Evolutionary conservation across 2,329 filamentous ascomycete species (phyloP), one percentile per base, ranked within the genome.

Genomic region (Ophioceras dolichostomum): DNA sequence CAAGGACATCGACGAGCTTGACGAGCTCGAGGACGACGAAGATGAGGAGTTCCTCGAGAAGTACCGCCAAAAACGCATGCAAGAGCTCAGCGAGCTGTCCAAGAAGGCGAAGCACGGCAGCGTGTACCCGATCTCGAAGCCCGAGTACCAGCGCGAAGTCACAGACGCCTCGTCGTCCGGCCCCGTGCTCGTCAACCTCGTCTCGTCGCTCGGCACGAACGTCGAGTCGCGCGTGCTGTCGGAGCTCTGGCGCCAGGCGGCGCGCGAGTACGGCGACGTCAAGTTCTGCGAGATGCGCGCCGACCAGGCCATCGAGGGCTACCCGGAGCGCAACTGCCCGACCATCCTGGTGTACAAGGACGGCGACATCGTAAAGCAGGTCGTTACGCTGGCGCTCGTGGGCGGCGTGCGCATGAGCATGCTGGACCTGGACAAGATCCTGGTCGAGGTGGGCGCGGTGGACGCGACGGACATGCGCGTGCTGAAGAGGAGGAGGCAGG

Each of bases 201-300:
- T 81, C 6, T 86, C 83, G 4, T 73, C 83, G 0, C 64, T 78
- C 41, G 81, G 83, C 35, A 83, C 75, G 37, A 95, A 95, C 51
- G 71, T 81, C 24, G 88, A 96, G 60, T 94, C 87, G 4, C 73
- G 83, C 41, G 67, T 95, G 4, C 61, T 96, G 48, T 78, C 79
- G 1, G 83, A 94, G 53, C 67, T 95, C 16, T 98, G 89, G 88
- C 70, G 80, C 26, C 77, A 87, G 51, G 71, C 91, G 29, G 89
- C 91, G 1, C 63, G 61, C 41, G 86, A 89, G 51, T 98, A 87
- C 53, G 86, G 87, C 16, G 89, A 98, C 46, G 67, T 98, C 57
- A 98, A 98, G 62, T 98, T 98, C 60, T 96, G 89, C 57, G 85
- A 96, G 62, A 96, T 98, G 48, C 75, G 80, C 48, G 91, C 80